Evolutionary conservation across 2,329 filamentous ascomycete species (phyloP).

Genomic region (Alternaria gaisen): DNA sequence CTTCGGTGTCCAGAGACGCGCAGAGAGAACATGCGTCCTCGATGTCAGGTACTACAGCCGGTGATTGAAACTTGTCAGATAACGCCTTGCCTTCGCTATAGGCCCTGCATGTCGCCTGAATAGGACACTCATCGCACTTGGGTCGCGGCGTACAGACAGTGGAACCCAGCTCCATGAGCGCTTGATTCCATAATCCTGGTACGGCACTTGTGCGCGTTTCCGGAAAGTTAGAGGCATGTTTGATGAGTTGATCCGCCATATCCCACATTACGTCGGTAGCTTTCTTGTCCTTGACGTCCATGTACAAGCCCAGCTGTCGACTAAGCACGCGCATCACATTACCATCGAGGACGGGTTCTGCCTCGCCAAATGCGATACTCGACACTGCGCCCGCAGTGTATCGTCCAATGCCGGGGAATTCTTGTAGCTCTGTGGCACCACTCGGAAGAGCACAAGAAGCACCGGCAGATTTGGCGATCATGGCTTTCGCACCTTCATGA

Average conservation of each 20-base stretch:
- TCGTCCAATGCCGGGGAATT: slow-evolving; percentile 67
- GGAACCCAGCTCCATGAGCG: slow-evolving; percentile 71
- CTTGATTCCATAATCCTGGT: slow-evolving; percentile 70
- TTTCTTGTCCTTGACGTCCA: slow-evolving; percentile 66
- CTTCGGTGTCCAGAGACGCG: slow-evolving; percentile 42
- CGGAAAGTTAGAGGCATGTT: slow-evolving; percentile 55
- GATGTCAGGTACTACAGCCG: slow-evolving; percentile 31
- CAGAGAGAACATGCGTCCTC: slow-evolving; percentile 45
- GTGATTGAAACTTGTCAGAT: slow-evolving; percentile 21
- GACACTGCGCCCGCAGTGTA: slow-evolving; percentile 71
- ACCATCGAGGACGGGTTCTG: slow-evolving; percentile 70
- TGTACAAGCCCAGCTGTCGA: slow-evolving; percentile 66
- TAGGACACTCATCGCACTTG: slow-evolving; percentile 57
- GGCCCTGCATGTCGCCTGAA: slow-evolving; percentile 44
- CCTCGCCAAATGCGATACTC: slow-evolving; percentile 68
- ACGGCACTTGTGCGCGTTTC: slow-evolving; percentile 56
- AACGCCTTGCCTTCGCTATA: slow-evolving; percentile 43
- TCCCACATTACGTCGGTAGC: slow-evolving; percentile 65
- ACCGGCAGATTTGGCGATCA: slow-evolving; percentile 52
- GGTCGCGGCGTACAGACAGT: slow-evolving; percentile 69
- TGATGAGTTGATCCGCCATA: slow-evolving; percentile 65
- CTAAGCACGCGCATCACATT: slow-evolving; percentile 70
- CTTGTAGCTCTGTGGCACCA: slow-evolving; percentile 55
- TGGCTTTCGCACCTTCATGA: slow-evolving; percentile 64
- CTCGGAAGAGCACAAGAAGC: slow-evolving; percentile 61